Conservation (phyloP, 768 basidiomycete genomes). For the Hygrocybe coccinea region DNA sequence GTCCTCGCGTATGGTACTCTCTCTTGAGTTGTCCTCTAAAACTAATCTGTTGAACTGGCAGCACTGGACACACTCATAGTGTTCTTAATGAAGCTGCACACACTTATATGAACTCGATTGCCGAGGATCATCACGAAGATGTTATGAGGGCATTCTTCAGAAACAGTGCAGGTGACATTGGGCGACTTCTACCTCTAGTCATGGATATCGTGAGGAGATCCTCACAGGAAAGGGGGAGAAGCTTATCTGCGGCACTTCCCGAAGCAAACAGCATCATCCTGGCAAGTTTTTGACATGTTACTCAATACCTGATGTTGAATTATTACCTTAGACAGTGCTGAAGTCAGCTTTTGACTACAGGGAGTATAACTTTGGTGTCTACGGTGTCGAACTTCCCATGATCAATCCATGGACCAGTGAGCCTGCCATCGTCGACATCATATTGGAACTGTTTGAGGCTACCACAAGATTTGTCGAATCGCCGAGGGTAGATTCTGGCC, state of each 20-base stretch:
- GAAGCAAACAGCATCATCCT: slow-evolving; percentile 68
- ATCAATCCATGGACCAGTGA: slow-evolving; percentile 82
- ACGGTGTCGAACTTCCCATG: slow-evolving; percentile 70
- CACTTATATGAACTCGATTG: slow-evolving; percentile 57
- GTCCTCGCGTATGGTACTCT: slow-evolving; percentile 48
- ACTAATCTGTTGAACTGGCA: slow-evolving; percentile 21
- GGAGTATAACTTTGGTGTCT: slow-evolving; percentile 62
- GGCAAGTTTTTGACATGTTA: slow-evolving; percentile 39
- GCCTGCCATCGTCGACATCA: slow-evolving; percentile 58
- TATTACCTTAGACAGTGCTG: slow-evolving; percentile 53
- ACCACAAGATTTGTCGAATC: slow-evolving; percentile 49
- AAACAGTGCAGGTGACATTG: slow-evolving; percentile 59
- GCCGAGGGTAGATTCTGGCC: slow-evolving; percentile 25
- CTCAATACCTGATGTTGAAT: not conserved
- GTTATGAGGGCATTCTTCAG: slow-evolving; percentile 83
- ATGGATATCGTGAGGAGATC: slow-evolving; percentile 42
- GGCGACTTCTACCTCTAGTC: slow-evolving; percentile 59
- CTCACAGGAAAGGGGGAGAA: slow-evolving; percentile 41
- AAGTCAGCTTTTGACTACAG: slow-evolving; percentile 73
- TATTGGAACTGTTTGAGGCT: slow-evolving; percentile 66
- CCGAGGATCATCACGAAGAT: slow-evolving; percentile 63
- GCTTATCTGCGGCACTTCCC: slow-evolving; percentile 43
- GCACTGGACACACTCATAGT: slow-evolving; percentile 51
- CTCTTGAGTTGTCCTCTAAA: not conserved
- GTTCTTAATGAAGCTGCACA: slow-evolving; percentile 69